Conservation (phyloP, 176 grass and related monocot genomes). For the Puya raimondii region DNA sequence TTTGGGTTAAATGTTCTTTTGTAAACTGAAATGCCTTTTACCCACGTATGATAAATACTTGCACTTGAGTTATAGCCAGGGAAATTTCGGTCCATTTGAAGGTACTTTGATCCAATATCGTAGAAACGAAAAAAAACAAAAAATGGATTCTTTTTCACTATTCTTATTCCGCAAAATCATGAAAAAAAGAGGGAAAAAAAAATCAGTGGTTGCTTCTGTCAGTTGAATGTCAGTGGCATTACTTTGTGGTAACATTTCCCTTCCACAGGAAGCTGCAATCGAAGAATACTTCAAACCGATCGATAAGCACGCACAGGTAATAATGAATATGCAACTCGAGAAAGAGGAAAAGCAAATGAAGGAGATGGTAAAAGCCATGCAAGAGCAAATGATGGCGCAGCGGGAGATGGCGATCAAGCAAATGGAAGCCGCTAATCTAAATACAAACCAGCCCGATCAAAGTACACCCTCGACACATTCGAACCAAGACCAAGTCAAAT, state of each 20-base stretch:
- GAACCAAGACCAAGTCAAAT: constrained; percentile 26
- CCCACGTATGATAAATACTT: too few relatives aligned
- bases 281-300: constrained; percentile 88
- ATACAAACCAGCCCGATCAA: constrained; percentile 15
- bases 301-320: constrained; percentile 56
- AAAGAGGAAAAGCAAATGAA: constrained; percentile 67
- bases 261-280: constrained; percentile 68
- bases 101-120: too few relatives aligned
- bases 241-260: not conserved
- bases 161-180: not conserved
- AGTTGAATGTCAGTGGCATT: not conserved
- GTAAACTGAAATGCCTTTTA: too few relatives aligned
- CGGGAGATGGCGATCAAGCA: constrained; percentile 44
- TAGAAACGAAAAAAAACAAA: too few relatives aligned
- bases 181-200: not conserved
- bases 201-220: constrained; percentile 10
- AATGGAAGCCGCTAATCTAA: constrained; percentile 17
- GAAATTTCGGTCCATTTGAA: too few relatives aligned
- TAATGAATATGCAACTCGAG: constrained; percentile 78
- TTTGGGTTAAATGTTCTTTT: too few relatives aligned
- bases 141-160: constrained; percentile 8
- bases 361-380: constrained; percentile 60
- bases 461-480: constrained; percentile 15
- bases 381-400: constrained; percentile 50
- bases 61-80: too few relatives aligned